Conservation (phyloP, 495 filamentous ascomycete species). For the Aspergillus diversus region DNA sequence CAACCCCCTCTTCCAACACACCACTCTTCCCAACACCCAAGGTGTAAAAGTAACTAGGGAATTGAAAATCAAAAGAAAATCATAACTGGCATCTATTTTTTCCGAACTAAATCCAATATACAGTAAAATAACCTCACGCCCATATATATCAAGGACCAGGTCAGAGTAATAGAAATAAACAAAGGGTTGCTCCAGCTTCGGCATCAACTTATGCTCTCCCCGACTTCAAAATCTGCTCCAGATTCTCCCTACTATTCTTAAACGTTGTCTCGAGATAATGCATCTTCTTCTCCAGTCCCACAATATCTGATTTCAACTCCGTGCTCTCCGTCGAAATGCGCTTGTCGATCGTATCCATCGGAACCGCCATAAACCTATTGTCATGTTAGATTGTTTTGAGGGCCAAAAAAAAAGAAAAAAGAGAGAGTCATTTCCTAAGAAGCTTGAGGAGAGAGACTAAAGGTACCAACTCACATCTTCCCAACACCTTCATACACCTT, state of each 20-base stretch:
- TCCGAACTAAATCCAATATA: no score
- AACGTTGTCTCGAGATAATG: slow-evolving; percentile 93
- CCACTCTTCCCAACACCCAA: no score
- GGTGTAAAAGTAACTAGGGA: no score
- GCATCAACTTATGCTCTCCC: slow-evolving; percentile 36
- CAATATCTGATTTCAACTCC: slow-evolving; percentile 75
- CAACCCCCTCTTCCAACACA: no score
- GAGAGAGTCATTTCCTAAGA: slow-evolving; percentile 4
- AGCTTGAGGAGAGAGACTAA: background rate
- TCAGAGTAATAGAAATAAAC: slow-evolving; percentile 3
- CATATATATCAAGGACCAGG: background rate
- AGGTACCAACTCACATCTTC: slow-evolving; percentile 77
- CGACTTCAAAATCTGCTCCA: slow-evolving; percentile 80
- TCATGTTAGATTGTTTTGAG: background rate
- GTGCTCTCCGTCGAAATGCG: slow-evolving; percentile 75
- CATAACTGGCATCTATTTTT: background rate
- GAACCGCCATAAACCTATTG: slow-evolving; percentile 80
- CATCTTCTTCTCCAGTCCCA: slow-evolving; percentile 83
- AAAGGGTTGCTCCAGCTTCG: background rate
- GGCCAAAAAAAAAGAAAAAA: slow-evolving; percentile 8
- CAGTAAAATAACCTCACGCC: no score
- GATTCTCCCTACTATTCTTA: slow-evolving; percentile 87
- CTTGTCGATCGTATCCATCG: slow-evolving; percentile 71
- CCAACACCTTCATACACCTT: slow-evolving; percentile 93
- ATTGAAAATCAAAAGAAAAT: background rate